phyloP scores from a whole-genome alignment of 495 filamentous ascomycete genomes.

The Talaromyces trachyspermus region DNA sequence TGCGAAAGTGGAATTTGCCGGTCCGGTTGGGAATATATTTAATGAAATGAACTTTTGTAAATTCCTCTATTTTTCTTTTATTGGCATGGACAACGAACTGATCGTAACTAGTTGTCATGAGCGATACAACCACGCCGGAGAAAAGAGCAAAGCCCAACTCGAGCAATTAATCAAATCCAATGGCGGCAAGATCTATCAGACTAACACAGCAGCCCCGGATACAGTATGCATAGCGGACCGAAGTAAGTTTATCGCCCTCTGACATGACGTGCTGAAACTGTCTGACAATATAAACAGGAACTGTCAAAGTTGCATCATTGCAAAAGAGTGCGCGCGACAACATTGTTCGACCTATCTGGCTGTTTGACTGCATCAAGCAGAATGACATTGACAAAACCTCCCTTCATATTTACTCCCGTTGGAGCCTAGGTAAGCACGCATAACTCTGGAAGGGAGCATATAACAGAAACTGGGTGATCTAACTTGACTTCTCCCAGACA shows the following conservation, averaged over 20 bases:
- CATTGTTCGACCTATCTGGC: conserved; percentile 75
- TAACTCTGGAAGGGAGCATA: too few relatives aligned
- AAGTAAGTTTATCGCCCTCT: conserved; percentile 29
- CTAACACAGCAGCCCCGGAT: conserved; percentile 48
- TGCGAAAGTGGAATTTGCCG: conserved; percentile 43
- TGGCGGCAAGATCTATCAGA: conserved; percentile 77
- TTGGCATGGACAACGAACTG: conserved; percentile 10
- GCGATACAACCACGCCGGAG: conserved; percentile 45
- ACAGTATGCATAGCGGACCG: conserved; percentile 75
- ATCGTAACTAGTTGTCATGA: conserved; percentile 48
- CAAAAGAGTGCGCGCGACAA: conserved; percentile 60
- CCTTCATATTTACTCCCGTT: conserved; percentile 56
- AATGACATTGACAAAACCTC: conserved; percentile 51
- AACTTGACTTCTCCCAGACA: conserved; percentile 27
- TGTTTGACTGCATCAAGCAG: conserved; percentile 72
- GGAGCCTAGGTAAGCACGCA: conserved; percentile 55
- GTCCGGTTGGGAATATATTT: conserved; percentile 56
- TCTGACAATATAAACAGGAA: conserved; percentile 30
- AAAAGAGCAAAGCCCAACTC: conserved; percentile 72
- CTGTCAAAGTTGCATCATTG: conserved; percentile 79
- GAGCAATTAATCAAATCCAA: conserved; percentile 81
- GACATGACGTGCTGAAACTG: not conserved
- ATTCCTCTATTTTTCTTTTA: conserved; percentile 11
- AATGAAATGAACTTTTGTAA: conserved; percentile 71
- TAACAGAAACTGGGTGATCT: too few relatives aligned